phyloP scores from a whole-genome alignment of 73 alveolate genomes.

The Stentor coeruleus region DNA sequence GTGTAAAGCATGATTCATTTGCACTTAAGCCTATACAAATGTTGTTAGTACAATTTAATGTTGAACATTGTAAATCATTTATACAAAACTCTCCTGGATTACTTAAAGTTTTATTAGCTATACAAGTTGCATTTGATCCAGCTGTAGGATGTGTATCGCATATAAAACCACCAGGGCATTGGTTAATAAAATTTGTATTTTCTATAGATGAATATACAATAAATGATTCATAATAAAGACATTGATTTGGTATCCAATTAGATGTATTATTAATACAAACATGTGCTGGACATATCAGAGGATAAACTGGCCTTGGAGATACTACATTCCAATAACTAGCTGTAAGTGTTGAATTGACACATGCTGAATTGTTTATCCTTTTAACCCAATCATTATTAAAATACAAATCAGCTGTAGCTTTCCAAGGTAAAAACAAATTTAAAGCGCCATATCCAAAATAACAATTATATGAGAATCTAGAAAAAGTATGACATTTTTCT shows the following conservation, averaged over 20 bases:
- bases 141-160: not conserved
- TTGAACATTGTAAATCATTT: not conserved
- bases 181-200: not conserved
- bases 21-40: not conserved
- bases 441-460: not conserved
- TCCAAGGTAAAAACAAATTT: not conserved
- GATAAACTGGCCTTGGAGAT: not conserved
- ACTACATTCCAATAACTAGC: not conserved
- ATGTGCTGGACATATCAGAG: not conserved
- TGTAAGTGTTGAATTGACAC: not conserved
- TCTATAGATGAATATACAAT: not conserved
- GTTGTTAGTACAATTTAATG: not conserved
- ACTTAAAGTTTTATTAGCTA: not conserved
- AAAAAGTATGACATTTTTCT: not conserved
- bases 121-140: constrained; percentile 3
- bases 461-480: not conserved
- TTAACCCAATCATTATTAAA: not conserved
- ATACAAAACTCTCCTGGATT: not conserved
- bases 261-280: not conserved
- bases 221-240: not conserved
- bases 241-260: not conserved
- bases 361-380: no score
- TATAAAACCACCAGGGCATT: not conserved
- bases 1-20: not conserved
- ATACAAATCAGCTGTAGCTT: no score